phyloP scores from a whole-genome alignment of 345 rosid species.

The Trapa bicornis region DNA sequence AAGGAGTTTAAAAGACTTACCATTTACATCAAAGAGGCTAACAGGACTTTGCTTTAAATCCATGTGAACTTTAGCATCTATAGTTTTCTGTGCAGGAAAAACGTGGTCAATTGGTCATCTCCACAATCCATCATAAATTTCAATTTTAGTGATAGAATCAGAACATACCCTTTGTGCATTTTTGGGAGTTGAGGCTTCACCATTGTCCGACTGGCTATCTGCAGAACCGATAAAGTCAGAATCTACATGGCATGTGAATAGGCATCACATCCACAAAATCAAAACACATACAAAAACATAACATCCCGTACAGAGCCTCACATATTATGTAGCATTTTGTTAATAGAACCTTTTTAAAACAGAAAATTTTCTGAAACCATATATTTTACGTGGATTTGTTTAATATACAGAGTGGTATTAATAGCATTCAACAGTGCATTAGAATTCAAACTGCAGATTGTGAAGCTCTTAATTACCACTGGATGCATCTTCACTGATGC shows the following conservation, averaged over 20 bases:
- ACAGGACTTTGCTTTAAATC: slow-evolving; percentile 27
- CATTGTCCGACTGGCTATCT: slow-evolving; percentile 40
- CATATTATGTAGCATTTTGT: background rate
- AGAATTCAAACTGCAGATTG: background rate
- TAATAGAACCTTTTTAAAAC: background rate
- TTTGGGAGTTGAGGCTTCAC: slow-evolving; percentile 28
- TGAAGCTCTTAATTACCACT: slow-evolving; percentile 30
- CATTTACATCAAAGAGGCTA: slow-evolving; percentile 29
- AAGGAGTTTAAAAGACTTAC: slow-evolving; percentile 35
- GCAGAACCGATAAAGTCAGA: slow-evolving; percentile 43
- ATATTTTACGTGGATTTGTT: background rate
- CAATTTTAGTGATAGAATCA: background rate
- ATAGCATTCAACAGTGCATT: background rate
- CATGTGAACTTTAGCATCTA: slow-evolving; percentile 28
- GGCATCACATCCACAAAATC: background rate
- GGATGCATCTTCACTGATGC: slow-evolving; percentile 30
- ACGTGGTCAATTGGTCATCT: background rate
- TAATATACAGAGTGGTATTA: background rate
- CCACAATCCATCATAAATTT: background rate
- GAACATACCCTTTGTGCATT: slow-evolving; percentile 32
- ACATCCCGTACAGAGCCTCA: background rate
- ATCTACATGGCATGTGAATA: slow-evolving; percentile 17
- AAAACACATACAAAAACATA: background rate
- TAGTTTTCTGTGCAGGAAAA: slow-evolving; percentile 17
- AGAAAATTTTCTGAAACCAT: background rate